Conservation (phyloP, 805 yeast genomes). For the Yamadazyma paraphyllophila region DNA sequence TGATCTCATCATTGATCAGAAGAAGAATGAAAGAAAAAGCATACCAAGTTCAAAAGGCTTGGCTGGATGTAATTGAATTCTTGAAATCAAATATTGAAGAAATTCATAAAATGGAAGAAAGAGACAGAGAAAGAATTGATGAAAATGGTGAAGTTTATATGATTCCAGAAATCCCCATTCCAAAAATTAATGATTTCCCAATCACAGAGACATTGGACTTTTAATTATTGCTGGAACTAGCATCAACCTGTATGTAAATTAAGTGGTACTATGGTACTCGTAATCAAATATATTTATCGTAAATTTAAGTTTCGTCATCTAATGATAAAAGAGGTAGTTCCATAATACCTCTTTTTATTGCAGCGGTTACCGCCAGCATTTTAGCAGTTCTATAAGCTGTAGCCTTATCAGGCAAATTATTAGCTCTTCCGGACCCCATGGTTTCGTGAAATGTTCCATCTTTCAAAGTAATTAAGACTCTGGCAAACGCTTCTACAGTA, state of each 20-base stretch:
- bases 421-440: conserved; percentile 39
- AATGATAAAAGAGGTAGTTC: conserved; percentile 5
- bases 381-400: conserved; percentile 38
- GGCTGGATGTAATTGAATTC: conserved; percentile 53
- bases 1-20: conserved; percentile 75
- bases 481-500: conserved; percentile 25
- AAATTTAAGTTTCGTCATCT: neutral
- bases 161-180: conserved; percentile 73
- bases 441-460: conserved; percentile 44
- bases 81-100: conserved; percentile 65
- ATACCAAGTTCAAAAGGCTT: conserved; percentile 67
- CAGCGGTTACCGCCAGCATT: conserved; percentile 50
- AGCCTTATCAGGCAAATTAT: conserved; percentile 30
- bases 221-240: conserved; percentile 24
- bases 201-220: conserved; percentile 57
- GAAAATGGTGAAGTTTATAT: conserved; percentile 83
- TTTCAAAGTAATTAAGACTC: conserved; percentile 34
- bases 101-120: conserved; percentile 77
- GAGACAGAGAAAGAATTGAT: conserved; percentile 84
- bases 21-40: conserved; percentile 78
- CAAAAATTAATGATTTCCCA: conserved; percentile 63
- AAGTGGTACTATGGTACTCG: too few species aligned
- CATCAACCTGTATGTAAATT: too few species aligned
- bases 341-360: conserved; percentile 39
- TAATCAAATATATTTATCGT: neutral